Evolutionary conservation across 129 eudicot species (phyloP), one percentile per base, ranked within the genome.

Genomic region (Tanacetum coccineum): DNA sequence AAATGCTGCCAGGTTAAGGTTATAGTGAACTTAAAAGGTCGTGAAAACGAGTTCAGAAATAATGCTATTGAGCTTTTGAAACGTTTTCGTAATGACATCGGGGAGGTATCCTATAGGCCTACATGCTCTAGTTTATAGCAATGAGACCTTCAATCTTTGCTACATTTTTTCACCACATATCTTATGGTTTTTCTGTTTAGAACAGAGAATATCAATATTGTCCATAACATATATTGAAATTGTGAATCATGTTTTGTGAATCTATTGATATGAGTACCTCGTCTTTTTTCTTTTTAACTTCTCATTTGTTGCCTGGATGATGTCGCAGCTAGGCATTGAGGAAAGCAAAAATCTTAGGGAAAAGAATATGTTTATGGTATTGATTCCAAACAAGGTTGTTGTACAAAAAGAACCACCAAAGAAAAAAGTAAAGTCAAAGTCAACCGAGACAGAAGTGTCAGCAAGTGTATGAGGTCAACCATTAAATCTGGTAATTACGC

Each of bases 11-110:
- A 91, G 96, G 97, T 91, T 58, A 87, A 87, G 78, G 78, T 87
- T 58, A 76, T 83, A 66, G 97, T 91, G 70, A 88, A 71, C 60
- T 72, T 87, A 74, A 91, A 85, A 81, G 97, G 97, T 28, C 97
- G 97, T 64, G 84, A 84, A 83, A 87, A 85, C 3, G 77, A 80
- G 61, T 87, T 85, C 77, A 74, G 87, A 78, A 82, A 83, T n/a
- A 87, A 81, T 17, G 97, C 96, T 6, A 79, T 87, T 60, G 87
- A 87, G 81, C 96, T 91, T 56, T 18, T 91, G 74, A 78, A 64
- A 14, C 83, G 87, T 73, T 87, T 91, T 60, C 95, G 82, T 76
- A 51, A 65, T 72, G 97, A 91, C 59, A 19, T 91, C 11, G 97
- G 96, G 67, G 96, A 91, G 97, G 97, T 91, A 85, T 6, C 20